Evolutionary conservation across 352 stramenopile species (phyloP).

Genomic region (Thalassiosira mediterranea): DNA sequence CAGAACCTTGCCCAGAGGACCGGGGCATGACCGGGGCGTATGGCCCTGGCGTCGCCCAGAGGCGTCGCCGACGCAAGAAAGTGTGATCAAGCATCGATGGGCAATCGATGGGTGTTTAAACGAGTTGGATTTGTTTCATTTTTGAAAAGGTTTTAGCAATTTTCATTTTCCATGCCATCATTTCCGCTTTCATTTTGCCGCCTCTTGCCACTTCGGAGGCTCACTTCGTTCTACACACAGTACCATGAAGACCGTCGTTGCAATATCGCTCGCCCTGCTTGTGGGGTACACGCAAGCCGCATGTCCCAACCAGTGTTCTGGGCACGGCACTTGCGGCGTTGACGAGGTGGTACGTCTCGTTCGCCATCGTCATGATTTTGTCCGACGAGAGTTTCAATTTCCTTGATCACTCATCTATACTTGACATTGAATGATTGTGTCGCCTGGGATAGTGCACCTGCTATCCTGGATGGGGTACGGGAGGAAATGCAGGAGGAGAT

Average conservation of each 20-base stretch:
- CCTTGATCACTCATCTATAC: neutral
- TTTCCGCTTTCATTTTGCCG: too few relatives aligned
- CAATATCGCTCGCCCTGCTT: slow-evolving; percentile 40
- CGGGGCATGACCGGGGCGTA: too few relatives aligned
- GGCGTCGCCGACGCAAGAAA: too few relatives aligned
- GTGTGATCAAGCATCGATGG: too few relatives aligned
- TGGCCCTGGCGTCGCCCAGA: too few relatives aligned
- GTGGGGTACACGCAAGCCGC: slow-evolving; percentile 53
- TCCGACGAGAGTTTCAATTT: slow-evolving; percentile 1
- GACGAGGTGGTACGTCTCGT: slow-evolving; percentile 55
- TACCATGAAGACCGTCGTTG: too few relatives aligned
- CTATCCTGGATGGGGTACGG: slow-evolving; percentile 80
- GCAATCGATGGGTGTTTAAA: too few relatives aligned
- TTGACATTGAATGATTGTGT: neutral
- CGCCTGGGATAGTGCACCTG: slow-evolving; percentile 53
- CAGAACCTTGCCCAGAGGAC: too few relatives aligned
- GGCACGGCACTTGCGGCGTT: slow-evolving; percentile 76
- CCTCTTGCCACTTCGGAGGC: too few relatives aligned
- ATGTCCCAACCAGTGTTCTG: slow-evolving; percentile 80
- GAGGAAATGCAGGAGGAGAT: slow-evolving; percentile 67
- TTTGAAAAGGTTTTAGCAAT: neutral
- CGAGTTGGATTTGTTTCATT: too few relatives aligned
- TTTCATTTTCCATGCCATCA: too few relatives aligned
- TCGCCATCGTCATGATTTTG: neutral
- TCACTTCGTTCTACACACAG: too few relatives aligned